These are phyloP conservation scores for Hirsutella rhossiliensis DNA, from an alignment of 2,329 filamentous ascomycete genomes.

Conservation along the genomic window DNA sequence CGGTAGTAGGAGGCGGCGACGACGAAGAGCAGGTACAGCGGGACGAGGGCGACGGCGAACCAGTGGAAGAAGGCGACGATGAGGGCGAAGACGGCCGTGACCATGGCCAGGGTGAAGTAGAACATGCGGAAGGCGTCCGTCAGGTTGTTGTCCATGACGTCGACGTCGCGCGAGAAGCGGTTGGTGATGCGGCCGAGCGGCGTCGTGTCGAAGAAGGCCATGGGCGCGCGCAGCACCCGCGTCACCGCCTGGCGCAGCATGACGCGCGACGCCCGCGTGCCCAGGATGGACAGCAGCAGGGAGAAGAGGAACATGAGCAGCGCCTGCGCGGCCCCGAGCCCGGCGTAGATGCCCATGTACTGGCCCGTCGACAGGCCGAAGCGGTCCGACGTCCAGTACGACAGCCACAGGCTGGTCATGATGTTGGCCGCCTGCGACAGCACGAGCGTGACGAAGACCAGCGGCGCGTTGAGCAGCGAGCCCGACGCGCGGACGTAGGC, in stretches of 20 bases:
- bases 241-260: constrained; percentile 74
- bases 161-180: constrained; percentile 88
- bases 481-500: constrained; percentile 70
- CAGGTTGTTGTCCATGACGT: constrained; percentile 90
- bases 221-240: constrained; percentile 59
- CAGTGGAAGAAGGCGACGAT: constrained; percentile 96
- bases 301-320: constrained; percentile 72
- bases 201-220: constrained; percentile 95
- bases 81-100: constrained; percentile 71
- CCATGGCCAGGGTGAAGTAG: constrained; percentile 72
- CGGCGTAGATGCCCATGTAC: constrained; percentile 65
- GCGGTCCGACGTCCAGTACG: constrained; percentile 80
- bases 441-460: constrained; percentile 51
- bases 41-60: constrained; percentile 53
- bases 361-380: constrained; percentile 53
- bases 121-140: constrained; percentile 90
- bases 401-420: constrained; percentile 80
- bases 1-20: constrained; percentile 82
- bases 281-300: constrained; percentile 62
- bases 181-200: constrained; percentile 92
- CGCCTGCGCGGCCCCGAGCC: constrained; percentile 58
- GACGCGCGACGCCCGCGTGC: constrained; percentile 68
- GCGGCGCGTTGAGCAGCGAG: constrained; percentile 52
- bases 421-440: constrained; percentile 77
- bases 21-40: constrained; percentile 64